phyloP scores from a whole-genome alignment of 306 rosid genomes.

The Acmispon strigosus region DNA sequence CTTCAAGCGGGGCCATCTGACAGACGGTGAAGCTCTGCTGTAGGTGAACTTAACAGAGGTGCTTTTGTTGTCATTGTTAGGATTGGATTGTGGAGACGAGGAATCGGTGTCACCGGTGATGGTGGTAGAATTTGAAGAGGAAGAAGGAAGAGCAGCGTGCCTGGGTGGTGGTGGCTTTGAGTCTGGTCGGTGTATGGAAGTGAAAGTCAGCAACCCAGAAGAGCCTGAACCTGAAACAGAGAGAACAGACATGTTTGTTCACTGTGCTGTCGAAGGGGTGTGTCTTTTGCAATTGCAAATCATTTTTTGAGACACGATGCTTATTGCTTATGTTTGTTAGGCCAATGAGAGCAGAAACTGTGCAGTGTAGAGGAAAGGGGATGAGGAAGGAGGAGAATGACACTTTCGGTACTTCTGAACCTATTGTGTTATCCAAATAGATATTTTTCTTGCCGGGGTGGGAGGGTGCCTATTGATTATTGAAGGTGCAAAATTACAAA shows the following conservation, averaged over 20 bases:
- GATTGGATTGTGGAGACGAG: constrained; percentile 19
- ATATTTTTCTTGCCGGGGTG: too few relatives aligned
- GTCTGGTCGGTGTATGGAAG: not conserved
- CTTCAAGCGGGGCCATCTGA: constrained; percentile 71
- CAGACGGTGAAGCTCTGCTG: constrained; percentile 85
- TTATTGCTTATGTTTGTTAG: too few relatives aligned
- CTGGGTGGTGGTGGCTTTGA: constrained; percentile 15
- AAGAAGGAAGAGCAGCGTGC: constrained; percentile 17
- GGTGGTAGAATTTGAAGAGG: constrained; percentile 20
- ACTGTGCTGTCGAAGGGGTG: too few relatives aligned
- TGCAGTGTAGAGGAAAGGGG: too few relatives aligned
- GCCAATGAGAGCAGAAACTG: too few relatives aligned
- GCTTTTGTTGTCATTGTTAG: not conserved
- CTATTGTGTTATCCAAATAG: too few relatives aligned
- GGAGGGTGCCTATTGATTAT: too few relatives aligned
- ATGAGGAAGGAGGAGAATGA: too few relatives aligned
- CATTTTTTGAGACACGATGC: too few relatives aligned
- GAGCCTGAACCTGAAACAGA: not conserved
- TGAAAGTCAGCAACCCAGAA: not conserved
- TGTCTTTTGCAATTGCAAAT: not conserved
- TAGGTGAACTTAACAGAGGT: constrained; percentile 38
- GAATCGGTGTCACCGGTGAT: not conserved
- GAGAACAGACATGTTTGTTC: constrained; percentile 1
- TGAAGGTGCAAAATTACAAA: too few relatives aligned
- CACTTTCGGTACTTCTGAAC: too few relatives aligned